phyloP scores from a whole-genome alignment of 495 filamentous ascomycete species.

The Saxispiralis lemnorum region DNA sequence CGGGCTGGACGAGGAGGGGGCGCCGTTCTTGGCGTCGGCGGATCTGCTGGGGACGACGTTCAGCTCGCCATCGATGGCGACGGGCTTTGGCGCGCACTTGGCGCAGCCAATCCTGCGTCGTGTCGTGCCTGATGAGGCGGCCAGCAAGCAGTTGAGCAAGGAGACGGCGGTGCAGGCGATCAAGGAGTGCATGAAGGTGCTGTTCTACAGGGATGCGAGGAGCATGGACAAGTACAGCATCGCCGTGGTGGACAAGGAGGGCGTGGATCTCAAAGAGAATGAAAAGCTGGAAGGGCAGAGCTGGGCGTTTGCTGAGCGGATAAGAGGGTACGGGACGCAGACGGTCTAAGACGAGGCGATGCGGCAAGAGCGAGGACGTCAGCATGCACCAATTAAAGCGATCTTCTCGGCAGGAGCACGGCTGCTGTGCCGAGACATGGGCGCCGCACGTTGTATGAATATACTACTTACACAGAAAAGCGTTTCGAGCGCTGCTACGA shows the following conservation, averaged over 20 bases:
- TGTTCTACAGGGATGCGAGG: constrained; percentile 92
- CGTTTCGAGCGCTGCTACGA: too few species aligned
- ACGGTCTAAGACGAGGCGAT: constrained; percentile 7
- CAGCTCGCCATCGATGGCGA: constrained; percentile 68
- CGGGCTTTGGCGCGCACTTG: constrained; percentile 82
- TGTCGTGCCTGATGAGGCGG: constrained; percentile 61
- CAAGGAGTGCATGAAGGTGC: constrained; percentile 89
- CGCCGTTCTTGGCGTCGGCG: constrained; percentile 76
- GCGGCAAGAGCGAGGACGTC: neutral
- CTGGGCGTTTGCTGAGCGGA: constrained; percentile 89
- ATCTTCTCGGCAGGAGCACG: too few species aligned
- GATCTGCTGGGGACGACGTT: constrained; percentile 91
- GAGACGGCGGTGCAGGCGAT: constrained; percentile 67
- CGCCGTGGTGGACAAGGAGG: constrained; percentile 69
- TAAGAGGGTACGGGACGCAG: constrained; percentile 37
- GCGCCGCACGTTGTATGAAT: too few species aligned
- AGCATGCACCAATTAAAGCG: too few species aligned
- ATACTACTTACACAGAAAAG: too few species aligned
- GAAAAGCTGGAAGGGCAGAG: constrained; percentile 69
- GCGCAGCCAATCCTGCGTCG: constrained; percentile 80
- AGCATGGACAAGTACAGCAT: constrained; percentile 82
- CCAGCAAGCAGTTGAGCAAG: constrained; percentile 47
- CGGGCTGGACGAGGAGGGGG: constrained; percentile 58
- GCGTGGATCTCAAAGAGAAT: constrained; percentile 64
- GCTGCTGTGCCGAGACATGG: too few species aligned